Evolutionary conservation across 805 yeast genomes (phyloP), one percentile per base, ranked within the genome.

Genomic region (Myxozyma lipomycoides): DNA sequence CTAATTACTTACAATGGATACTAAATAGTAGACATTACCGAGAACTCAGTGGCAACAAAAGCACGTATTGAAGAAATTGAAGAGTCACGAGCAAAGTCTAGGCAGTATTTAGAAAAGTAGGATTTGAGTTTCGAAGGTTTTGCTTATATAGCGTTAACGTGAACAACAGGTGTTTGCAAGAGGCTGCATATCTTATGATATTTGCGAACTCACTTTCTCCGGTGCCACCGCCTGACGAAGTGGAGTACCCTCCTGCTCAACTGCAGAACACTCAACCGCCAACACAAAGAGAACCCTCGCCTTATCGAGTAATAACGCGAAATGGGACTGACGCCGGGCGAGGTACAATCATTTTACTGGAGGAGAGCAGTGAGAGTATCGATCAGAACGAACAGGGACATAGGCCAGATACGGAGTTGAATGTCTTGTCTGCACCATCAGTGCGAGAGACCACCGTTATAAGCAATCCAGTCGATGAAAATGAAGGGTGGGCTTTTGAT

Each of bases 21-120:
- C n/a, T n/a, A n/a, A n/a, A n/a, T n/a, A n/a, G 5, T 17, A 43
- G 46, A 32, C 28, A n/a, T 43, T 18, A 22, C 46, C 12, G 46
- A 43, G 10, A 34, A 32, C 39, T 18, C 18, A n/a, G 17, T 36
- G 17, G 45, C 28, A 17, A 46, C 37, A 32, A 42, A 49, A 40
- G 40, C 49, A 10, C 42, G 37, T 4, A 28, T 52, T 19, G 53
- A 52, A n/a, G 59, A 47, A 15, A 10, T 41, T n/a, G 51, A 51
- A 25, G 41, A 51, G 35, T 28, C 46, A n/a, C 41, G 59, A 4
- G 23, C 40, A 24, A 46, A 43, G 34, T 46, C 59, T 5, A 47
- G 59, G 23, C 53, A 55, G 21, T 51, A 48, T 34, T 30, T 55
- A 10, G 59, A 55, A 30, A 55, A 53, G 58, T 53, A 43, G 7